A percentile compares a stretch with the other conserved stretches of the same genome.
These are phyloP conservation scores for Crepidotus variabilis DNA, from an alignment of 768 basidiomycete species.

Conservation along the genomic window DNA sequence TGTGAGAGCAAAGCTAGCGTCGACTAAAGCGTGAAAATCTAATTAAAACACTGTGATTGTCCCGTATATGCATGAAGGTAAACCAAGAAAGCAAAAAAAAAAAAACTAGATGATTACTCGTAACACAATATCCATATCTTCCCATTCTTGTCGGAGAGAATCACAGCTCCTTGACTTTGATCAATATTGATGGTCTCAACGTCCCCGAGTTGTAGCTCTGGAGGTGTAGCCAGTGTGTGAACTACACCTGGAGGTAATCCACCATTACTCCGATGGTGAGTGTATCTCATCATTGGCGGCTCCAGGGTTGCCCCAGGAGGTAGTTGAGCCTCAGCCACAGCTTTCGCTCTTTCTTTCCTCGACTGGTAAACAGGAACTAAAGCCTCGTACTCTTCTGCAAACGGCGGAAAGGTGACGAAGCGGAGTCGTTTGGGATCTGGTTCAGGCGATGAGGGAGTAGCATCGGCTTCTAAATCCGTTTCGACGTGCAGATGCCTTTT, in stretches of 20 bases:
- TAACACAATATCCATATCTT: constrained; percentile 75
- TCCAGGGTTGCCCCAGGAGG: background rate
- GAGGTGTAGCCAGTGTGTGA: constrained; percentile 59
- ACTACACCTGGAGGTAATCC: constrained; percentile 34
- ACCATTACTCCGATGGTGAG: background rate
- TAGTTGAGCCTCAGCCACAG: constrained; percentile 18
- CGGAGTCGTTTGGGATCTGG: constrained; percentile 49
- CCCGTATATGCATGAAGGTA: background rate
- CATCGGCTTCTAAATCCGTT: constrained; percentile 1
- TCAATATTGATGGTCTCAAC: constrained; percentile 80
- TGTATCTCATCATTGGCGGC: background rate
- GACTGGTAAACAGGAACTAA: constrained; percentile 18
- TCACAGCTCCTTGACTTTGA: constrained; percentile 71
- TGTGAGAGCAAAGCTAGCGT: background rate
- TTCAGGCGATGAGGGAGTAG: constrained; percentile 14
- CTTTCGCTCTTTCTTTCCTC: constrained; percentile 9
- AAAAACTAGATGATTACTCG: constrained; percentile 26
- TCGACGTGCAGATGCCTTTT: constrained; percentile 5
- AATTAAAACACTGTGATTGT: background rate
- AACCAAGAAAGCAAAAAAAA: background rate
- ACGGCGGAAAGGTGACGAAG: constrained; percentile 71
- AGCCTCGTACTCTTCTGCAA: constrained; percentile 29
- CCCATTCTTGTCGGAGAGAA: constrained; percentile 62
- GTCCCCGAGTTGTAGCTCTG: constrained; percentile 57
- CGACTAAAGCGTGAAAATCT: background rate